These are phyloP conservation scores for Eucalyptus cloeziana DNA, from an alignment of 345 rosid species.

Conservation along the genomic window DNA sequence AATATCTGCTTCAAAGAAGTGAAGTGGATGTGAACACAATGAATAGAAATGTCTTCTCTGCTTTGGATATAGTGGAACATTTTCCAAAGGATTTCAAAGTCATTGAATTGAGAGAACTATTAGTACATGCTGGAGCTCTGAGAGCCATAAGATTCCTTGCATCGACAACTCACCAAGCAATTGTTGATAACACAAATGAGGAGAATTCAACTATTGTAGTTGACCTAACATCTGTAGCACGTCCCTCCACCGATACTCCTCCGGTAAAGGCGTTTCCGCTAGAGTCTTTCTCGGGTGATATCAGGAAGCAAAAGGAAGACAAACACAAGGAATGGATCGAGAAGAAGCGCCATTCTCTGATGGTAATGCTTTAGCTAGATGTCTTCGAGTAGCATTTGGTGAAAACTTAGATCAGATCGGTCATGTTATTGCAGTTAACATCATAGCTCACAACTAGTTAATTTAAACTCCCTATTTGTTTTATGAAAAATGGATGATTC, in stretches of 20 bases:
- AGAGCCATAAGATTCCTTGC: too few relatives aligned
- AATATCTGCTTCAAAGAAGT: background rate
- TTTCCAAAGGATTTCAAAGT: background rate
- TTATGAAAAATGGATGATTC: too few relatives aligned
- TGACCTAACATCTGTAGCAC: too few relatives aligned
- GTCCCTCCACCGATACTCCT: too few relatives aligned
- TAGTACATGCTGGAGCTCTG: background rate
- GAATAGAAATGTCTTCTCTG: background rate
- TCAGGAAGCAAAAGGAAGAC: too few relatives aligned
- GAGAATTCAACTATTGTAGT: too few relatives aligned
- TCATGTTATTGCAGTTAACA: too few relatives aligned
- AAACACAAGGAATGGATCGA: rapidly evolving
- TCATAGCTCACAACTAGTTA: too few relatives aligned
- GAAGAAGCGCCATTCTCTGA: rapidly evolving
- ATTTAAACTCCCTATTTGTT: too few relatives aligned
- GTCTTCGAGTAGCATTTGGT: too few relatives aligned
- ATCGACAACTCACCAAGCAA: background rate
- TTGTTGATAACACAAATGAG: too few relatives aligned
- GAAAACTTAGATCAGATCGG: rapidly evolving
- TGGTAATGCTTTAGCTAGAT: too few relatives aligned
- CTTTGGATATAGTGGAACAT: background rate
- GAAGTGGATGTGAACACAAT: background rate
- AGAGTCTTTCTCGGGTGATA: rapidly evolving
- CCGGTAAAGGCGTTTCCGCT: rapidly evolving
- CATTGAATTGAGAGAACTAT: background rate